Evolutionary conservation across 2,329 filamentous ascomycete species (phyloP).

Genomic region (Verruconis gallopava): DNA sequence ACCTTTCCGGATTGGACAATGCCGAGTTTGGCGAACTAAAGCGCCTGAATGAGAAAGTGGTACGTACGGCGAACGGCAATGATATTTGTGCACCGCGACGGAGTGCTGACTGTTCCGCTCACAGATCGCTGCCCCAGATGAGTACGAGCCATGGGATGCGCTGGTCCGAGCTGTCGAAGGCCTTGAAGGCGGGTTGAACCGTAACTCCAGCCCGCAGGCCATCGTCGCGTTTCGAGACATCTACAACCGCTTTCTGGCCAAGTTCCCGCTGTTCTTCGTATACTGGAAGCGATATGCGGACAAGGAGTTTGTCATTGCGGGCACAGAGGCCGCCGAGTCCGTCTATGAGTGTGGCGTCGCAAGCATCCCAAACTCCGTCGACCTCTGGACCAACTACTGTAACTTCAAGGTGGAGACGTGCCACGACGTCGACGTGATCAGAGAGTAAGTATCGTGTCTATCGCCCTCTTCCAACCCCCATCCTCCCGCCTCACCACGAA

Average conservation of each 20-base stretch:
- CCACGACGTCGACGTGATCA: constrained; percentile 84
- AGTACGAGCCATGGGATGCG: constrained; percentile 91
- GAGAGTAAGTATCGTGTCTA: constrained; percentile 81
- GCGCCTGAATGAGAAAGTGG: constrained; percentile 65
- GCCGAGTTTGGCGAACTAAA: constrained; percentile 74
- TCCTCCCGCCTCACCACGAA: constrained; percentile 5
- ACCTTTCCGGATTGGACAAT: constrained; percentile 28
- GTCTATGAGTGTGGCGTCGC: constrained; percentile 92
- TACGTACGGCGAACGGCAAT: constrained; percentile 38
- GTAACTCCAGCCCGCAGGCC: constrained; percentile 90
- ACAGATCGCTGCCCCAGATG: constrained; percentile 62
- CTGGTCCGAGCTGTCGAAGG: constrained; percentile 70
- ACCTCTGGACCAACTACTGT: constrained; percentile 96
- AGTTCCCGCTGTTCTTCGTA: constrained; percentile 89
- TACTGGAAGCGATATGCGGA: constrained; percentile 99
- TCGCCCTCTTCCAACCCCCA: background rate
- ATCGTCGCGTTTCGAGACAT: constrained; percentile 75
- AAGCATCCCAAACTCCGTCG: constrained; percentile 84
- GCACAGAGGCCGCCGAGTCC: constrained; percentile 90
- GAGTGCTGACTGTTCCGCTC: too few species aligned
- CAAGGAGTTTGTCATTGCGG: constrained; percentile 90
- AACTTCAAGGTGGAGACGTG: constrained; percentile 96
- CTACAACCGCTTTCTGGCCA: constrained; percentile 86
- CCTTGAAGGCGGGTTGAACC: constrained; percentile 85
- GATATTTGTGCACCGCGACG: background rate